These are phyloP conservation scores for Clavispora phyllophila DNA, from an alignment of 805 yeast species.

Conservation along the genomic window DNA sequence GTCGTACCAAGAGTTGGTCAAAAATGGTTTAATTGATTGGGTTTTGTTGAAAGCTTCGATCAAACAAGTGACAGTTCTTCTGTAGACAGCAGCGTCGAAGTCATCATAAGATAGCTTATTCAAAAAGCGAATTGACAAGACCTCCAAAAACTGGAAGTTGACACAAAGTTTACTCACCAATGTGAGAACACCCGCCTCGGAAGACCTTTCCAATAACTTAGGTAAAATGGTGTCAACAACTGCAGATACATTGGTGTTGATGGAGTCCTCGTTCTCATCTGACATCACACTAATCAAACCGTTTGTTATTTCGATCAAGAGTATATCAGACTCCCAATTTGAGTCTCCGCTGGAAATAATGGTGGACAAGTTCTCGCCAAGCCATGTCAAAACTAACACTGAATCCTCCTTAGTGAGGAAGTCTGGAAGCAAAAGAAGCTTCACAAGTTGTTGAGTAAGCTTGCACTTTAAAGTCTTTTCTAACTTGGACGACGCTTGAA, in stretches of 20 bases:
- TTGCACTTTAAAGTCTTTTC: slow-evolving; percentile 68
- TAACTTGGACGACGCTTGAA: slow-evolving; percentile 59
- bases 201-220: slow-evolving; percentile 23
- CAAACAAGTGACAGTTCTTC: slow-evolving; percentile 15
- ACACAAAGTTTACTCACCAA: slow-evolving; percentile 30
- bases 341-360: slow-evolving; percentile 34
- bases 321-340: slow-evolving; percentile 38
- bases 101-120: slow-evolving; percentile 29
- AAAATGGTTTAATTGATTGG: slow-evolving; percentile 27
- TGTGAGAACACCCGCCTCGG: slow-evolving; percentile 23
- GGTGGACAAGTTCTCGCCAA: slow-evolving; percentile 50
- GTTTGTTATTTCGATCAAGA: slow-evolving; percentile 48
- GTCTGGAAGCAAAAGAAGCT: slow-evolving; percentile 44
- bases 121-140: slow-evolving; percentile 39
- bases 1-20: slow-evolving; percentile 39
- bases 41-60: slow-evolving; percentile 22
- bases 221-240: slow-evolving; percentile 38
- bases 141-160: slow-evolving; percentile 40
- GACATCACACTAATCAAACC: slow-evolving; percentile 50
- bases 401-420: slow-evolving; percentile 53
- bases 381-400: slow-evolving; percentile 56
- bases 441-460: slow-evolving; percentile 60
- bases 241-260: slow-evolving; percentile 23
- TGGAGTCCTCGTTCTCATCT: slow-evolving; percentile 7
- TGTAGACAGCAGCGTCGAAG: slow-evolving; percentile 5